Conservation (phyloP, 75 land plant species). For the Selaginella tamariscina region DNA sequence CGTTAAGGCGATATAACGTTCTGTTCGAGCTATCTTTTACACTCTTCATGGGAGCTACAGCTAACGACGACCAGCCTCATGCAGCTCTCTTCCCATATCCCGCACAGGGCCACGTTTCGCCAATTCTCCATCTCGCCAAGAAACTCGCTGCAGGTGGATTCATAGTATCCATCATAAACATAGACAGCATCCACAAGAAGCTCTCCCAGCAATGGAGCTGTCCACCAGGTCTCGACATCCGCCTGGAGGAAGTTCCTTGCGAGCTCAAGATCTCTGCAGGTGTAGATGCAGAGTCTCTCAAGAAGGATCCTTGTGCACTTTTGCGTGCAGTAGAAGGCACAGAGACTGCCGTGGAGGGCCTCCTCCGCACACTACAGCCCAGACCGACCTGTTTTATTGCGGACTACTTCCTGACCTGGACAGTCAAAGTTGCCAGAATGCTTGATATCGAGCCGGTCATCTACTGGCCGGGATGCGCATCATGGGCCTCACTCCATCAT, state of each 20-base stretch:
- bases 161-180: background rate
- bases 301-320: background rate
- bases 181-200: conserved; percentile 4
- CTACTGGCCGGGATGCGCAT: conserved; percentile 1
- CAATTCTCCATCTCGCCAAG: background rate
- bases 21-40: no score
- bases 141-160: background rate
- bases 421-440: background rate
- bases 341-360: background rate
- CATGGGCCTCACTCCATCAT: background rate
- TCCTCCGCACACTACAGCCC: background rate
- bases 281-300: background rate
- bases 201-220: background rate
- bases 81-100: conserved; percentile 1
- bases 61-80: background rate
- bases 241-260: background rate
- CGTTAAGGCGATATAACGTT: no score
- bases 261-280: background rate
- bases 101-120: conserved; percentile 9
- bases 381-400: background rate
- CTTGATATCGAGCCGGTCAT: background rate
- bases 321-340: background rate
- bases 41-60: background rate
- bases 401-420: background rate
- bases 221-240: background rate